Percentiles rank a stretch among this genome's conserved stretches.
Conservation (phyloP, 352 stramenopile species). For the Thalassiosira allenii region DNA sequence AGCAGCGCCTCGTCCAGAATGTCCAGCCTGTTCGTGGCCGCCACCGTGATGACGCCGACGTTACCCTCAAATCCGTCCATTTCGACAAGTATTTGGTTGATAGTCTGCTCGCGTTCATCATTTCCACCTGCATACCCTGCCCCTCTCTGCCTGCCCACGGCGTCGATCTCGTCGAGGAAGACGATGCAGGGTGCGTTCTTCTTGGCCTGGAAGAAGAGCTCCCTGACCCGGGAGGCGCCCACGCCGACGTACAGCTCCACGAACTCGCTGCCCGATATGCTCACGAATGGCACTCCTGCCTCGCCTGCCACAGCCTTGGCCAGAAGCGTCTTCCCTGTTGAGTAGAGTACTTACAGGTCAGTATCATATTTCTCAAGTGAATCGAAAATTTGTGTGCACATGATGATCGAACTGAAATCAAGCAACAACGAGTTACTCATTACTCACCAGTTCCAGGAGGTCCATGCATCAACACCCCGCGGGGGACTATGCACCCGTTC, state of each 20-base stretch:
- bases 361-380: no score
- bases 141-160: conserved; percentile 78
- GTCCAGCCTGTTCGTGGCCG: conserved; percentile 91
- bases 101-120: conserved; percentile 76
- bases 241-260: conserved; percentile 93
- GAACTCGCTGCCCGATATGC: conserved; percentile 93
- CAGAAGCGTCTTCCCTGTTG: conserved; percentile 95
- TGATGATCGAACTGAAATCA: no score
- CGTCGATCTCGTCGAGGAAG: conserved; percentile 94
- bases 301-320: conserved; percentile 92
- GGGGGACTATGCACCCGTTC: conserved; percentile 90
- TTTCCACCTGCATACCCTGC: conserved; percentile 43
- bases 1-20: conserved; percentile 92
- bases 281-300: conserved; percentile 92
- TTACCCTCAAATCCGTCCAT: conserved; percentile 86
- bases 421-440: no score
- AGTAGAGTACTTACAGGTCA: no score
- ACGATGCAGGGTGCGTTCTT: conserved; percentile 92
- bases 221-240: conserved; percentile 88
- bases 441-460: conserved; percentile 89
- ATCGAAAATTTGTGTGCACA: no score
- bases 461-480: conserved; percentile 90
- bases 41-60: conserved; percentile 90
- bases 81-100: conserved; percentile 76
- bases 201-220: conserved; percentile 91